A percentile compares a stretch with the other conserved stretches of the same genome.
These are phyloP conservation scores for Sporothrix brunneoviolacea DNA, from an alignment of 2,329 filamentous ascomycete species.

Conservation along the genomic window DNA sequence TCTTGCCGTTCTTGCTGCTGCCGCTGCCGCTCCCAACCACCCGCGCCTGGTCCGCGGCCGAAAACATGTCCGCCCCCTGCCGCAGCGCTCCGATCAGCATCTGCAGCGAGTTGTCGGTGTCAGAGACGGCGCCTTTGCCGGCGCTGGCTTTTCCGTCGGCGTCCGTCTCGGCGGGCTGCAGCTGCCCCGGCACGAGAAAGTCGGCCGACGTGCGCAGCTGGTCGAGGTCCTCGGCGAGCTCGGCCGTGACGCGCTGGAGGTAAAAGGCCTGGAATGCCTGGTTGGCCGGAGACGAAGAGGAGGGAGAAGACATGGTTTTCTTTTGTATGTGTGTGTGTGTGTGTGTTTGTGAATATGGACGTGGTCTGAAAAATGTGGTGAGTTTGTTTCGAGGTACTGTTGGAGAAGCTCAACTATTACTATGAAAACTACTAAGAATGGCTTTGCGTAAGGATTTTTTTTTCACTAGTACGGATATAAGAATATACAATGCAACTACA, in stretches of 20 bases:
- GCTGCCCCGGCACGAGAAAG: slow-evolving; percentile 46
- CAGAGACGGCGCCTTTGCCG: slow-evolving; percentile 19
- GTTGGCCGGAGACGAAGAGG: not conserved
- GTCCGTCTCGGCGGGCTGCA: not conserved
- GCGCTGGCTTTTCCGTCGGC: not conserved
- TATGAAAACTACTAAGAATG: too few relatives aligned
- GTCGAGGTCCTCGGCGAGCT: slow-evolving; percentile 69
- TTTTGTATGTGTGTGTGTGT: not conserved
- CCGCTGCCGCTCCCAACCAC: slow-evolving; percentile 20
- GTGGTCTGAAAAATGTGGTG: too few relatives aligned
- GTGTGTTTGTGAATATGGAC: not conserved
- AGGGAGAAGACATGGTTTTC: too few relatives aligned
- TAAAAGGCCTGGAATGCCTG: slow-evolving; percentile 48
- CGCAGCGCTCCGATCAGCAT: slow-evolving; percentile 62
- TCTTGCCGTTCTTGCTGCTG: not conserved
- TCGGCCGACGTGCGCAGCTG: slow-evolving; percentile 62
- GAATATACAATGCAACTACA: not conserved
- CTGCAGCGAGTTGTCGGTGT: slow-evolving; percentile 37
- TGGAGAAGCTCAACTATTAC: too few relatives aligned
- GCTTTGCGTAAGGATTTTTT: not conserved
- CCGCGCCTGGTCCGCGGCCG: slow-evolving; percentile 35
- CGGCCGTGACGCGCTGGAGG: slow-evolving; percentile 60
- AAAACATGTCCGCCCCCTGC: slow-evolving; percentile 60
- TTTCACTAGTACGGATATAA: not conserved
- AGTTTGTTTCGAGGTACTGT: too few relatives aligned